Conservation (phyloP, 768 basidiomycete genomes). For the Rhodotorula kratochvilovae region DNA sequence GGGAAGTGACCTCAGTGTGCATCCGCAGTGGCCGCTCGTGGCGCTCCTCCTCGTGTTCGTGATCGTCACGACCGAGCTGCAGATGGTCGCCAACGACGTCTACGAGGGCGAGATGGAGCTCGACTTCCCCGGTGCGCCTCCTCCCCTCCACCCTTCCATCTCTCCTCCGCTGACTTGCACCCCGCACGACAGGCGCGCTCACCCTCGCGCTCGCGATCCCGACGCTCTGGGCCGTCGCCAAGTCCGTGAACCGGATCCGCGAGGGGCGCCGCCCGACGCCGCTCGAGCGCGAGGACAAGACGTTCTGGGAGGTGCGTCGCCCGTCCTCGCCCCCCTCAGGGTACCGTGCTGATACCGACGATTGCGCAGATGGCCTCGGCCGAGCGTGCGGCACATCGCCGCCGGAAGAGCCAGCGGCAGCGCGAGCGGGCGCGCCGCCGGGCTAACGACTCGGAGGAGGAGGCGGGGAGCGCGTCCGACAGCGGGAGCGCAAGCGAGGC, state of each 20-base stretch:
- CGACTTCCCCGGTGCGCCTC: slow-evolving; percentile 24
- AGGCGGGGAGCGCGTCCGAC: background rate
- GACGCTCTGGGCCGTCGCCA: slow-evolving; percentile 33
- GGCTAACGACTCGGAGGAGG: background rate
- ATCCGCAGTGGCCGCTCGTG: slow-evolving; percentile 36
- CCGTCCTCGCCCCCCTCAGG: no score
- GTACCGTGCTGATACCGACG: no score
- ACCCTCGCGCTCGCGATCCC: slow-evolving; percentile 30
- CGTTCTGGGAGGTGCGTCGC: slow-evolving; percentile 21
- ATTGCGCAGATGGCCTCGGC: background rate
- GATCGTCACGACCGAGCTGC: slow-evolving; percentile 28
- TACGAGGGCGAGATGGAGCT: slow-evolving; percentile 12
- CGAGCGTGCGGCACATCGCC: no score
- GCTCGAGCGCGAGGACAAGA: slow-evolving; percentile 19
- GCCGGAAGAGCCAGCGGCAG: background rate
- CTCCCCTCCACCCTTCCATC: no score
- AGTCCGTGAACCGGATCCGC: slow-evolving; percentile 22
- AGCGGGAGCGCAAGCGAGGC: background rate
- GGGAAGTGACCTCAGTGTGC: no score
- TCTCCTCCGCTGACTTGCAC: no score
- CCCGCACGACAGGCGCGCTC: background rate
- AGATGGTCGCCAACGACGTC: slow-evolving; percentile 32
- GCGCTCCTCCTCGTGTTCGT: slow-evolving; percentile 22
- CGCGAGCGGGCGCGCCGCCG: no score
- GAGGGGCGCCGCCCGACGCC: slow-evolving; percentile 25